phyloP scores from a whole-genome alignment of 164 flowering plant genomes.

The Macadamia integrifolia region DNA sequence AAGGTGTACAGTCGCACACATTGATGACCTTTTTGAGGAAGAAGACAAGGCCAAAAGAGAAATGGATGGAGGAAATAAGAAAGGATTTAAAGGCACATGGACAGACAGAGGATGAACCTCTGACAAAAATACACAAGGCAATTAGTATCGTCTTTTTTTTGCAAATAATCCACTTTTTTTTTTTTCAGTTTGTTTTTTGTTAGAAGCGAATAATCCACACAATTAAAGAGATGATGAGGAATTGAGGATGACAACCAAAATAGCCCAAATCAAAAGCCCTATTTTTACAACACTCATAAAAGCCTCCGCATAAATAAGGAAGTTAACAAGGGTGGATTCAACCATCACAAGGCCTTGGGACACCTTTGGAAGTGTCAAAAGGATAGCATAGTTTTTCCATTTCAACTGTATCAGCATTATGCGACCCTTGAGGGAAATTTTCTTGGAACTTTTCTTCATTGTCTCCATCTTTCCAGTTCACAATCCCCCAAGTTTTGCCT shows the following conservation, averaged over 20 bases:
- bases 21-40: not conserved
- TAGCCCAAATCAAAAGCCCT: not conserved
- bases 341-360: too few species aligned
- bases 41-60: not conserved
- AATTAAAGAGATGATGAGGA: not conserved
- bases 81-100: not conserved
- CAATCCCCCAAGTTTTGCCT: too few species aligned
- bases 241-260: not conserved
- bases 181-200: too few species aligned
- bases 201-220: not conserved
- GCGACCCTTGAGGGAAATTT: too few species aligned
- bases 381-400: too few species aligned
- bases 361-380: too few species aligned
- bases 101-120: not conserved
- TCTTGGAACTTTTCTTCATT: too few species aligned
- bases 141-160: too few species aligned
- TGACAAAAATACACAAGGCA: not conserved
- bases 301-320: not conserved
- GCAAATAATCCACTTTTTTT: too few species aligned
- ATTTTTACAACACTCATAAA: not conserved
- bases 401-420: too few species aligned
- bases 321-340: not conserved
- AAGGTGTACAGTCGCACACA: not conserved
- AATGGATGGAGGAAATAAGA: not conserved
- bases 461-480: too few species aligned